A percentile compares a stretch with the other conserved stretches of the same genome.
These are phyloP conservation scores for Aspergillus nidulans DNA, from an alignment of 495 filamentous ascomycete genomes.

Conservation along the genomic window DNA sequence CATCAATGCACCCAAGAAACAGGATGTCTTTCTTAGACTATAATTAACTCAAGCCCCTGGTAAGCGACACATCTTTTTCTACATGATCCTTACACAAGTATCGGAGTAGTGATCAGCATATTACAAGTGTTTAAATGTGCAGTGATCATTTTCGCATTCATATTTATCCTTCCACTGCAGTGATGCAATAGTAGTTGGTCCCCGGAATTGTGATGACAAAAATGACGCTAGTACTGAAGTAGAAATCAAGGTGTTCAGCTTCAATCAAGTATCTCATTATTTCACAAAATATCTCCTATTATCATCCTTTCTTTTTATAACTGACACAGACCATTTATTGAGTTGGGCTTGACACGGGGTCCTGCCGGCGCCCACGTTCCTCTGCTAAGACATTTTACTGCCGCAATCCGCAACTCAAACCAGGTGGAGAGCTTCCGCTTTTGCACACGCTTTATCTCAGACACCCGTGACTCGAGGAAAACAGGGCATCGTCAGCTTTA, in stretches of 20 bases:
- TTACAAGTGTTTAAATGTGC: neutral
- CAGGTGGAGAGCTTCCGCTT: conserved; percentile 17
- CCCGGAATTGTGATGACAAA: conserved; percentile 16
- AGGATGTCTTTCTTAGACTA: neutral
- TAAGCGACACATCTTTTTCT: too few species aligned
- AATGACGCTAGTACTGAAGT: conserved; percentile 36
- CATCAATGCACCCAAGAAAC: neutral
- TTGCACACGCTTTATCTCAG: neutral
- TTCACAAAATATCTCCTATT: conserved; percentile 10
- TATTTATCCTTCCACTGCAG: neutral
- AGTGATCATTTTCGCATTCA: neutral
- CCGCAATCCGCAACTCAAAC: conserved; percentile 10
- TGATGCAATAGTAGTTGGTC: conserved; percentile 4
- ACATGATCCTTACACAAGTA: neutral
- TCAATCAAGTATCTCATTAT: conserved; percentile 20
- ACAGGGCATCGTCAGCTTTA: neutral
- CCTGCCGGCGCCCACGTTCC: conserved; percentile 10
- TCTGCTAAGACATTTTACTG: conserved; percentile 11
- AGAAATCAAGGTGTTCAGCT: conserved; percentile 22
- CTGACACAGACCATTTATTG: neutral
- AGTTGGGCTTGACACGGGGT: conserved; percentile 2
- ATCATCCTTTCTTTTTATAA: conserved; percentile 1
- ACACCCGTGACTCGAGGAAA: neutral
- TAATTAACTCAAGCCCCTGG: neutral
- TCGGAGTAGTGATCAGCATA: neutral